These are phyloP conservation scores for Neurospora africana DNA, from an alignment of 495 filamentous ascomycete species.

Conservation along the genomic window DNA sequence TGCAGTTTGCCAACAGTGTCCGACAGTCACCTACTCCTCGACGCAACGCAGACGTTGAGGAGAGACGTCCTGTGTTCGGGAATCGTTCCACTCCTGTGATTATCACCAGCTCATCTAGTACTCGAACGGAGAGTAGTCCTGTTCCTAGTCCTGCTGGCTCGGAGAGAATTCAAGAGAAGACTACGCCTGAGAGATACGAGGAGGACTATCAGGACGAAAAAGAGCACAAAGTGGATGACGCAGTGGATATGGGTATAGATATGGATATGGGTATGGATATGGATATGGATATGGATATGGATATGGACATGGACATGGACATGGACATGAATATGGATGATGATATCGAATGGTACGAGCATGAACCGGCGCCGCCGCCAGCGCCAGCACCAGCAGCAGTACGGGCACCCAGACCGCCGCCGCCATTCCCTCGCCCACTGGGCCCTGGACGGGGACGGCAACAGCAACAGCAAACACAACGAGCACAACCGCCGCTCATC, in stretches of 20 bases:
- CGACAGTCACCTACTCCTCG: not conserved
- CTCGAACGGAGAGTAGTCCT: not conserved
- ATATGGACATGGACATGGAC: not conserved
- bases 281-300: not conserved
- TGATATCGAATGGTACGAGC: not conserved
- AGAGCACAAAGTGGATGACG: not conserved
- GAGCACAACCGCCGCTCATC: not conserved
- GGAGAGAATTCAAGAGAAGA: not conserved
- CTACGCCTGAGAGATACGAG: slow-evolving; percentile 2
- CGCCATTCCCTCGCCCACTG: not conserved
- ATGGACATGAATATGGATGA: not conserved
- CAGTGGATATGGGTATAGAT: too few species aligned
- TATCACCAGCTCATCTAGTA: not conserved
- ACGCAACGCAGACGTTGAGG: not conserved
- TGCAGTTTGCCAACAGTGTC: slow-evolving; percentile 34
- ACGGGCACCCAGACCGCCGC: not conserved
- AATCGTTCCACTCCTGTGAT: not conserved
- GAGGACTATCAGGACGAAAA: slow-evolving; percentile 5
- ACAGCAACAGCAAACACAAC: not conserved
- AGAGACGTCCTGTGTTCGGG: not conserved
- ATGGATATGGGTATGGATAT: too few species aligned
- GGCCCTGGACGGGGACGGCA: not conserved
- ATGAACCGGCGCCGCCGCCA: not conserved
- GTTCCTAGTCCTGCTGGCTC: not conserved
- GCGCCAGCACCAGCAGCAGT: not conserved